Base-by-base conservation (phyloP, 2,329 filamentous ascomycete genomes). In the Venturia effusa region DNA sequence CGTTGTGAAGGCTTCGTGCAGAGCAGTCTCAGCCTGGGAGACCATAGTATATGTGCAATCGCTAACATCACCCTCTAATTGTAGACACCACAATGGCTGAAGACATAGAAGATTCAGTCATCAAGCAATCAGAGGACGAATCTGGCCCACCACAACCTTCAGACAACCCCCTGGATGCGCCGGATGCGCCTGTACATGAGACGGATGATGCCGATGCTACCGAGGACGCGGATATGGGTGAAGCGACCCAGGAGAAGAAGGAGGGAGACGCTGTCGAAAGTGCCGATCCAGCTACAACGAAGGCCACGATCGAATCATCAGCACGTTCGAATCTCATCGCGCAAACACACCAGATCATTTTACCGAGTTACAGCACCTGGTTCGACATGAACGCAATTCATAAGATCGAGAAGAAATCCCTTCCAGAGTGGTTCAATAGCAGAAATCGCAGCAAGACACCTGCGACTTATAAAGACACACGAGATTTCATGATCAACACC, bases 401-500 rank as follows among this genome's bases (percentile, higher is more conserved):
- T 76, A 85, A 86, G 66, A 89, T 97, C 70, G 94, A 99, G 79
- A 89, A 88, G 73, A 99, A 97, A 77, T 92, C 92, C 8, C 83
- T 99, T 68, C 92, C 93, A 24, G 94, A 99, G 75, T 99, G 97
- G 78, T 99, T 99, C 84, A 99, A 99, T 79, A 93, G 87, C 75
- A 86, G 94, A 66, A 99, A 99, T 77, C 88, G 94, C 71, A 97
- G 94, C 85, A 99, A 99, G 79, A 99, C 94, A 0, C 89, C 92
- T 0, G 88, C 92, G 60, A 90, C 97, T 27, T 99, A 99, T 81
- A 97, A 97, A 77, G 94, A 99, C 74, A 99, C 99, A 77, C 88
- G 94, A 69, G 94, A 99, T 73, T 99, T 99, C 74, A 99, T 99
- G 94, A 92, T 99, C 79, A 99, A 99, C 79, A 97, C 94, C 17